phyloP scores from a whole-genome alignment of 257 asterid species.

The Petunia secreta region DNA sequence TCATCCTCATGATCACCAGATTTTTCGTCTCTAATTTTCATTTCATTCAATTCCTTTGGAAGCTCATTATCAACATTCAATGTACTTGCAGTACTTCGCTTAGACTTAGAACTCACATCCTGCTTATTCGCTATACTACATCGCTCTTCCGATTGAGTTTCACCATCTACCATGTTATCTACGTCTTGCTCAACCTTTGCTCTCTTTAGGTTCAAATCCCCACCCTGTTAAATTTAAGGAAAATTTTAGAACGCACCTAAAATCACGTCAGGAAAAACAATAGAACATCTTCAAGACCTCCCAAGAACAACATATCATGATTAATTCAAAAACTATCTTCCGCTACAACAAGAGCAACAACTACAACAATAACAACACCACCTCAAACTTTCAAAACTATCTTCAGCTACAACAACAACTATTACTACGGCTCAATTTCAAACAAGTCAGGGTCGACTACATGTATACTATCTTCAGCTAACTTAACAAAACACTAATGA shows the following conservation, averaged over 20 bases:
- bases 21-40: conserved; percentile 46
- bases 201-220: conserved; percentile 58
- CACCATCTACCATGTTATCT: conserved; percentile 41
- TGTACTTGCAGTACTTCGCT: conserved; percentile 46
- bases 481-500: not conserved
- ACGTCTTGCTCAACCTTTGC: conserved; percentile 65
- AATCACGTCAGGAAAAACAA: not conserved
- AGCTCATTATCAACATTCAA: conserved; percentile 42
- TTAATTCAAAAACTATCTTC: not conserved
- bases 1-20: conserved; percentile 46
- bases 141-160: conserved; percentile 43
- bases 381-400: no score
- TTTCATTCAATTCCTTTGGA: conserved; percentile 41
- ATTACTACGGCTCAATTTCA: no score
- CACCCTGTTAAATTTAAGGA: conserved; percentile 45
- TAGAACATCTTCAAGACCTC: not conserved
- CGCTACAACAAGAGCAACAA: no score
- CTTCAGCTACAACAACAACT: no score
- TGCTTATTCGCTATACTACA: conserved; percentile 38
- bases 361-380: no score
- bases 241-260: not conserved
- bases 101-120: conserved; percentile 36
- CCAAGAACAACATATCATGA: not conserved
- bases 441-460: no score
- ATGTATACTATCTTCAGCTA: not conserved